Conservation (phyloP, 768 basidiomycete genomes). For the Pleurotus platypus region DNA sequence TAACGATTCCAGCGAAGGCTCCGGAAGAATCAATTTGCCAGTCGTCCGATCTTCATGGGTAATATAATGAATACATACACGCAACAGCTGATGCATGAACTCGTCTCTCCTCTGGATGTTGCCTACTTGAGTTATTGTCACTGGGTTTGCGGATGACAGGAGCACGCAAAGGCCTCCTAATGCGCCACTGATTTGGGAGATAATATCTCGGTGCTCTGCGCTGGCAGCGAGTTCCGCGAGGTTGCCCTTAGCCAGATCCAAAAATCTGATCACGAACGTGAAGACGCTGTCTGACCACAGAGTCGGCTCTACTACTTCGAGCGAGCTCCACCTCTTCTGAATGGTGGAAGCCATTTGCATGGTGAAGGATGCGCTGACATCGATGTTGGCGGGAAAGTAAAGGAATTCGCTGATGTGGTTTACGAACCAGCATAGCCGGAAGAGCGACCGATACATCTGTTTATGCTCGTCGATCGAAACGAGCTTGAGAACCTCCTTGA, state of each 20-base stretch:
- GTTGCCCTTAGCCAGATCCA: background rate
- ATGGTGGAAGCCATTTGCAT: background rate
- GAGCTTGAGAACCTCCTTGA: background rate
- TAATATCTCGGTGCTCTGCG: background rate
- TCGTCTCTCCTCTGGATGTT: background rate
- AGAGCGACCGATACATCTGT: background rate
- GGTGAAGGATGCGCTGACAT: background rate
- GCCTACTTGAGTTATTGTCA: background rate
- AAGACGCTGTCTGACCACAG: conserved; percentile 3
- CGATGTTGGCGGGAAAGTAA: conserved; percentile 2
- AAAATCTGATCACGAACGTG: background rate
- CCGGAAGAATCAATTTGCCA: background rate
- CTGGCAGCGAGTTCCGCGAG: background rate
- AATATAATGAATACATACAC: background rate
- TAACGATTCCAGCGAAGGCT: background rate
- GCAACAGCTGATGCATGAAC: background rate
- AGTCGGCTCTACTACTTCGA: background rate
- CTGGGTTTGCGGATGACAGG: conserved; percentile 2
- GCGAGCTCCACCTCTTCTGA: background rate
- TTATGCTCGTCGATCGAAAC: background rate
- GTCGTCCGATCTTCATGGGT: background rate
- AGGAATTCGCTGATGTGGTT: background rate
- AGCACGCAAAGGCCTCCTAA: background rate
- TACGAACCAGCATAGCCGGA: background rate
- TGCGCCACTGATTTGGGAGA: background rate